Conservation (phyloP, 495 filamentous ascomycete species). For the Umbilicaria muhlenbergii region DNA sequence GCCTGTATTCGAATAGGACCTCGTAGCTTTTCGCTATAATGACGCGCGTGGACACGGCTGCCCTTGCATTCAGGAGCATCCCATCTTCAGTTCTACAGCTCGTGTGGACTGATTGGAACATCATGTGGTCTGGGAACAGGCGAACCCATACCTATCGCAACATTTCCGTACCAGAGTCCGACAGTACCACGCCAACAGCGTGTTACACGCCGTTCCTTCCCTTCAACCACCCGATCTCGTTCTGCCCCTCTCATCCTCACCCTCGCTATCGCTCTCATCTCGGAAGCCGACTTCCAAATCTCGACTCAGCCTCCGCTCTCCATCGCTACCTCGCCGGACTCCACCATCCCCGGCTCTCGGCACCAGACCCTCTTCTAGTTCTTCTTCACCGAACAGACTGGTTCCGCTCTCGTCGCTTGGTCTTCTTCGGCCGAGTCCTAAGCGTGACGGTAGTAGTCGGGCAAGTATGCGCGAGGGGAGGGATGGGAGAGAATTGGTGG, state of each 20-base stretch:
- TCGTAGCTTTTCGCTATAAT: no score
- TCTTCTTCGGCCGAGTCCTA: conserved; percentile 2
- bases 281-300: conserved; percentile 75
- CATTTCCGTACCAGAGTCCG: no score
- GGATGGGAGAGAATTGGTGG: not conserved
- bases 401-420: conserved; percentile 5
- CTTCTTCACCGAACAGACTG: conserved; percentile 13
- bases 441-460: not conserved
- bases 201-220: no score
- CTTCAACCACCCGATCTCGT: no score
- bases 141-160: no score
- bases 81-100: no score
- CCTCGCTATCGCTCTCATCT: conserved; percentile 67
- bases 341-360: conserved; percentile 49
- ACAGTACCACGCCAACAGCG: no score
- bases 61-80: no score
- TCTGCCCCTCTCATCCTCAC: conserved; percentile 13
- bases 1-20: no score
- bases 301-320: conserved; percentile 51
- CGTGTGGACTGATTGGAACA: no score
- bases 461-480: not conserved
- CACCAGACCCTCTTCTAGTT: conserved; percentile 10
- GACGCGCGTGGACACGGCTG: no score
- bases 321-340: conserved; percentile 29
- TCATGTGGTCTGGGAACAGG: no score